Evolutionary conservation across 192 early-diverging fungal species (phyloP), one percentile per base, ranked within the genome.

Genomic region (Paraglomus brasilianum): DNA sequence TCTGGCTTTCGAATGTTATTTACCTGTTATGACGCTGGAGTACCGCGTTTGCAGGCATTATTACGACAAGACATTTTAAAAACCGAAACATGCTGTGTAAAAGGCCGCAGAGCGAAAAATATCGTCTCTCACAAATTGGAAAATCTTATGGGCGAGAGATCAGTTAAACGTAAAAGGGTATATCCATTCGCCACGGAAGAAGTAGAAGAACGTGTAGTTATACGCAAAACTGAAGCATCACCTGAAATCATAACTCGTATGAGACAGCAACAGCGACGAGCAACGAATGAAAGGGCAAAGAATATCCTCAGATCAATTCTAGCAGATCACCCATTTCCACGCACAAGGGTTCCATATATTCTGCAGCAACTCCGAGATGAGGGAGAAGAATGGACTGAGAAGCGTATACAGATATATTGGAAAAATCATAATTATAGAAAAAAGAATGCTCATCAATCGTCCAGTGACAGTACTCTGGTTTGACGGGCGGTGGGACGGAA

Each of bases 11-110:
- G 10, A 14, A 11, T 1, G 5, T 17, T 64, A n/a, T n/a, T n/a
- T 42, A 36, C 19, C 5, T 64, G 61, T 13, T 64, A 47, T 64
- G 0, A 9, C 22, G 15, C 45, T 19, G 61, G 45, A 3, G 14
- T 47, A 47, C 8, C 45, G 49, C 22, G 21, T 48, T 13, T 48
- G 3, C 45, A 64, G 24, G 10, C 11, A 13, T 15, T 64, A 14
- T 47, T 38, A 48, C 1, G 19, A 2, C 61, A 64, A 64, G 45
- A 64, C 15, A 24, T 64, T 22, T 48, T 64, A 24, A 13, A 47
- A 48, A 64, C 22, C 1, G 61, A 64, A 47, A 15, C 21, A 30
- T n/a, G n/a, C 14, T 10, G 21, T 61, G 43, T 45, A 5, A 24
- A 59, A 14, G 42, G 8, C 36, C 15, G n/a, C 42, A 17, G 61